Conservation (phyloP, 2,329 filamentous ascomycete species). For the Cladosporium cucumerinum region DNA sequence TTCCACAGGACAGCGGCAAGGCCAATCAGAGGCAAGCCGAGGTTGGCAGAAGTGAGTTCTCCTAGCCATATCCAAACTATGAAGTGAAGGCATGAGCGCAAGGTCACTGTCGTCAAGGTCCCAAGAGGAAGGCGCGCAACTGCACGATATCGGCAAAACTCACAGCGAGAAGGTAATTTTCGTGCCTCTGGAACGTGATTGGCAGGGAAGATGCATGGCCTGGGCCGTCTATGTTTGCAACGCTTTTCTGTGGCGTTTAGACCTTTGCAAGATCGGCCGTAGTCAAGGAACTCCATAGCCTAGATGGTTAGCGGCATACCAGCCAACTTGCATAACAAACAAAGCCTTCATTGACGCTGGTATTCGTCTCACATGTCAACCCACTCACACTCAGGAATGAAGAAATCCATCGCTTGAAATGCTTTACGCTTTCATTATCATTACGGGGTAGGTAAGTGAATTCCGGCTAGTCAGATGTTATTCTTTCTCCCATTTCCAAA, state of each 20-base stretch:
- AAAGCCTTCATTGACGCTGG: not conserved
- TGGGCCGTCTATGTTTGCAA: too few species aligned
- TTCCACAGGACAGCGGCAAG: not conserved
- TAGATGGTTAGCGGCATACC: not conserved
- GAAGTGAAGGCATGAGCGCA: not conserved
- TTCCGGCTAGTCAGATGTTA: conserved; percentile 4
- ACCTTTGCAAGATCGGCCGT: not conserved
- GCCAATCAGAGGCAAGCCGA: not conserved
- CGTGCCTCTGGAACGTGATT: too few species aligned
- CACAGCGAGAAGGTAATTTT: too few species aligned
- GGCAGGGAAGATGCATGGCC: too few species aligned
- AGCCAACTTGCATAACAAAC: not conserved
- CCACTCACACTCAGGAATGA: not conserved
- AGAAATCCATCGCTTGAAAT: not conserved
- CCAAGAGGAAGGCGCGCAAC: too few species aligned
- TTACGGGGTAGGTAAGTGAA: not conserved
- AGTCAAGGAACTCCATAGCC: not conserved
- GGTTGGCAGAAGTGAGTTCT: not conserved
- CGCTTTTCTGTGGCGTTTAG: too few species aligned
- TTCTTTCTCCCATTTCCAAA: not conserved
- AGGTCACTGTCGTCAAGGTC: not conserved
- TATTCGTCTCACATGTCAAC: not conserved
- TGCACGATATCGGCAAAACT: too few species aligned
- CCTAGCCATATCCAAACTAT: not conserved
- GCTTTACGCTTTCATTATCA: conserved; percentile 12